Evolutionary conservation across 2,329 filamentous ascomycete genomes (phyloP).

Genomic region (Ceratocystis colombiana): DNA sequence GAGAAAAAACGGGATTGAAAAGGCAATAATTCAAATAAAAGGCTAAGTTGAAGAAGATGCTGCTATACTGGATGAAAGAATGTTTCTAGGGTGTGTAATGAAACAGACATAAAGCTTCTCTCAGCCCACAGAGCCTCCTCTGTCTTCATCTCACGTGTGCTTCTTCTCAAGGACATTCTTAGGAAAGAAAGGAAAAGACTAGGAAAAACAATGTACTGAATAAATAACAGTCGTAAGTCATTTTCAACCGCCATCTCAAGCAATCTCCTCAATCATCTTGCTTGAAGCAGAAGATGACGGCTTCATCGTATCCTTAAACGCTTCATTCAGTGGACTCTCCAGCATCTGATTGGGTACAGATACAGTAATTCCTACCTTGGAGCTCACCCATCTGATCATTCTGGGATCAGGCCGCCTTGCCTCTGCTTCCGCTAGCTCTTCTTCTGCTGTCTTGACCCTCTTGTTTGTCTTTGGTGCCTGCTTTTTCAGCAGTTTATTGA

Average conservation of each 20-base stretch:
- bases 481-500: constrained; percentile 81
- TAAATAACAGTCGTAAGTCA: not conserved
- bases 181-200: not conserved
- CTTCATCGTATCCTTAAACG: constrained; percentile 39
- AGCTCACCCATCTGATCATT: constrained; percentile 63
- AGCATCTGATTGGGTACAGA: constrained; percentile 61
- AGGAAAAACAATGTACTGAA: not conserved
- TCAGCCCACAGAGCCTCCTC: not conserved
- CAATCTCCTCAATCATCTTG: constrained; percentile 49
- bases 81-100: not conserved
- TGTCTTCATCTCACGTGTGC: not conserved
- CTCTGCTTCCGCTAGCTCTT: constrained; percentile 38
- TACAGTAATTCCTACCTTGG: constrained; percentile 51
- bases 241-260: constrained; percentile 28
- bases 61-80: not conserved
- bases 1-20: not conserved
- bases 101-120: not conserved
- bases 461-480: constrained; percentile 65
- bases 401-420: constrained; percentile 47
- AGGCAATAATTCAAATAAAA: not conserved
- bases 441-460: constrained; percentile 37
- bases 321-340: constrained; percentile 48
- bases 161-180: not conserved
- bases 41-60: not conserved
- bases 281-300: constrained; percentile 26